Evolutionary conservation across 139 green algal genomes (phyloP), one percentile per base, ranked within the genome.

Genomic region (Chlorella sp.): DNA sequence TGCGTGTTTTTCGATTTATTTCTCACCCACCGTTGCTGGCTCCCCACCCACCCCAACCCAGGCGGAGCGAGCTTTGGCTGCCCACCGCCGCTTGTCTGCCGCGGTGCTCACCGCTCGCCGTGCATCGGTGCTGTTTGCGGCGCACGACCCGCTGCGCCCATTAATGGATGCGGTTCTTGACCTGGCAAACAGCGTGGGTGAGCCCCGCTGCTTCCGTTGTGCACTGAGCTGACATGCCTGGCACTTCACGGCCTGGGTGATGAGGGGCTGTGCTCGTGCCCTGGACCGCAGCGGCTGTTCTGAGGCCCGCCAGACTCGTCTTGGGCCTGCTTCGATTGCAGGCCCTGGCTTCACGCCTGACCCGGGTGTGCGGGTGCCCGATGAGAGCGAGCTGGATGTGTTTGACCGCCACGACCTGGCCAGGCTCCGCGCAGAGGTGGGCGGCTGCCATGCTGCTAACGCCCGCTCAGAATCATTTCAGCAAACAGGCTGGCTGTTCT

Each of bases 371-470:
- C 38, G 38, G 5, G 36, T 87, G 43, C 72, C 73, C 0, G 87
- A 88, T 20, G 85, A 92, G 36, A 58, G 81, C 0, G 85, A 93
- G 30, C 43, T 92, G 43, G 91, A 94, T 70, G n/a, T 83, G 9
- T 83, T 83, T 60, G 77, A 83, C 38, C 36, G 77, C n/a, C 69
- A 87, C 46, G 87, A 91, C 73, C 81, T 94, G 76, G 89, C 86
- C 2, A 16, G 78, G 5, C 87, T 94, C 43, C 72, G 89, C 17
- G 80, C 88, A n/a, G 67, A 85, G 36, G 67, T 94, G 41, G 8
- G 46, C 46, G n/a, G n/a, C n/a, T n/a, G n/a, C n/a, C n/a, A n/a
- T n/a, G n/a, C n/a, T n/a, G n/a, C n/a, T n/a, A n/a, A n/a, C n/a
- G n/a, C n/a, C n/a, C n/a, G n/a, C n/a, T n/a, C n/a, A n/a, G n/a